phyloP scores from a whole-genome alignment of 202 grass and related monocot species.

The Schoenoplectus triqueter region DNA sequence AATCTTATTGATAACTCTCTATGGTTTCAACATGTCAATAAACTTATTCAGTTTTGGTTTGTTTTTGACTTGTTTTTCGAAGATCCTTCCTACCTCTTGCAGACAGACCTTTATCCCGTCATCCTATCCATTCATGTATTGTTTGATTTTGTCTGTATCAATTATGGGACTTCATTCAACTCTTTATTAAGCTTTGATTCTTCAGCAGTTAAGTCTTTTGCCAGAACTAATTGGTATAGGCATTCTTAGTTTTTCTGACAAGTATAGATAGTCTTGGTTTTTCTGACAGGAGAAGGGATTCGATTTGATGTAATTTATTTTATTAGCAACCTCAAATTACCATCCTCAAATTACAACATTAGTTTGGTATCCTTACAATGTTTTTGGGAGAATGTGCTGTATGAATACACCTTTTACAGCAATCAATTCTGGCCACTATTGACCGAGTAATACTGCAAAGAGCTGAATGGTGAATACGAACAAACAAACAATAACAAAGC shows the following conservation, averaged over 20 bases:
- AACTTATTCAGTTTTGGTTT: neutral
- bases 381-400: neutral
- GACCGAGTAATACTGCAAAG: neutral
- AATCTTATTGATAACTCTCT: neutral
- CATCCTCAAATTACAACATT: neutral
- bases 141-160: neutral
- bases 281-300: neutral
- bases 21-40: neutral
- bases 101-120: neutral
- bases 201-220: neutral
- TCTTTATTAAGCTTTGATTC: neutral
- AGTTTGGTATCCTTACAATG: neutral
- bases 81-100: neutral
- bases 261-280: constrained; percentile 1
- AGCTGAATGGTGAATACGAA: neutral
- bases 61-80: neutral
- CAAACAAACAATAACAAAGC: too few relatives aligned
- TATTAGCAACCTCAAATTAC: neutral
- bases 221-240: neutral
- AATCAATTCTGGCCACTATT: neutral
- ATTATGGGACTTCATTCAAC: neutral
- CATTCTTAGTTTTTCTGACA: constrained; percentile 16
- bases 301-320: neutral
- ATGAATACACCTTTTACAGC: neutral
- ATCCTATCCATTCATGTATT: neutral